Percentiles rank a stretch among this genome's conserved stretches.
Conservation (phyloP, 208 protist species). For the Crithidia fasciculata region DNA sequence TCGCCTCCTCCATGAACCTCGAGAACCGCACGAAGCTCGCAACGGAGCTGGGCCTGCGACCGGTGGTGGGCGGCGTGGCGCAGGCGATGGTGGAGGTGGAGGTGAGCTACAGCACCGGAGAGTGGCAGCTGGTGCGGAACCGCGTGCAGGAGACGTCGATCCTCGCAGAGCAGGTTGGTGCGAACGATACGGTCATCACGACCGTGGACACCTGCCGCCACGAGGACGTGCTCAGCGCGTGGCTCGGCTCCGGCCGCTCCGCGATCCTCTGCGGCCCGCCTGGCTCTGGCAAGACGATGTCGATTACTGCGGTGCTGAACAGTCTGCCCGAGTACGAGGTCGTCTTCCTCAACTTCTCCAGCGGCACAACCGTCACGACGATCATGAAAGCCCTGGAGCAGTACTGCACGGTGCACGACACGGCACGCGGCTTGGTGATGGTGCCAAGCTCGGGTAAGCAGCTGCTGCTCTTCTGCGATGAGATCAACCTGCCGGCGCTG, state of each 20-base stretch:
- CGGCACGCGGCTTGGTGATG: constrained; percentile 91
- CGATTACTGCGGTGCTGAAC: constrained; percentile 93
- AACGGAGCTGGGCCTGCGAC: constrained; percentile 53
- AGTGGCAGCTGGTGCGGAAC: constrained; percentile 80
- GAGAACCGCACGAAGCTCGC: constrained; percentile 68
- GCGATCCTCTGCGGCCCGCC: constrained; percentile 98
- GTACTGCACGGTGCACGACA: constrained; percentile 95
- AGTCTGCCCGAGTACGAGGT: constrained; percentile 93
- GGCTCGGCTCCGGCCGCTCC: constrained; percentile 94
- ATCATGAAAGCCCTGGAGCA: constrained; percentile 98
- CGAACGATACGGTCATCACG: constrained; percentile 96
- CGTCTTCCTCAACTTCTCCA: constrained; percentile 99
- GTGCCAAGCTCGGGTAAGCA: constrained; percentile 90
- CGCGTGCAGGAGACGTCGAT: constrained; percentile 88
- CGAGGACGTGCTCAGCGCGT: constrained; percentile 95
- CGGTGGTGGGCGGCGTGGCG: constrained; percentile 32
- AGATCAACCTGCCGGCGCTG: constrained; percentile 97
- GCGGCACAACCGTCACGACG: constrained; percentile 94
- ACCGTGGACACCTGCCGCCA: constrained; percentile 99
- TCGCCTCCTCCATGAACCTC: constrained; percentile 81
- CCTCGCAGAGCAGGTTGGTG: constrained; percentile 90
- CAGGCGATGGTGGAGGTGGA: constrained; percentile 86
- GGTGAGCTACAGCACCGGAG: constrained; percentile 72
- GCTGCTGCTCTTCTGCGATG: constrained; percentile 99
- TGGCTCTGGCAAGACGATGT: constrained; percentile 99